Percentiles rank a stretch among this genome's conserved stretches.
Conservation (phyloP, 2,329 filamentous ascomycete genomes). For the Ophiostoma perfectum region DNA sequence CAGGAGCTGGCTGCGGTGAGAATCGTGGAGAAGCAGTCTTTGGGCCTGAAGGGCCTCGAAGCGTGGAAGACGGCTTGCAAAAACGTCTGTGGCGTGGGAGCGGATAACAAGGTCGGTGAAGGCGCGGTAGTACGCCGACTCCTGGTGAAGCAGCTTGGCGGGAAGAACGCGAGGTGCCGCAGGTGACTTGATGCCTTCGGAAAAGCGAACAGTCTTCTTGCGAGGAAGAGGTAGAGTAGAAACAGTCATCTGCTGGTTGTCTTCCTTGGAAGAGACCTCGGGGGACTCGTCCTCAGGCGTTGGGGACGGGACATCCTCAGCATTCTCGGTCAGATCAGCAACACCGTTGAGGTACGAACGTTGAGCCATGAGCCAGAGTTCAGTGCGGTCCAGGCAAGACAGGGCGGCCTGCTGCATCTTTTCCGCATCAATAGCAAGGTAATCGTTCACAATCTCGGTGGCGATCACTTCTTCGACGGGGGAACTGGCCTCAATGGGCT, state of each 20-base stretch:
- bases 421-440: constrained; percentile 67
- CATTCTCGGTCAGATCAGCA: constrained; percentile 45
- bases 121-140: constrained; percentile 81
- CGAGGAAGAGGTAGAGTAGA: constrained; percentile 21
- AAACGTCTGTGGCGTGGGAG: constrained; percentile 65
- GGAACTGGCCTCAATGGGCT: constrained; percentile 32
- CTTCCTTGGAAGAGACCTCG: constrained; percentile 26
- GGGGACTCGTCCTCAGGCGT: constrained; percentile 29
- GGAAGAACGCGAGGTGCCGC: constrained; percentile 39
- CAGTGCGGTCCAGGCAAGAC: constrained; percentile 77
- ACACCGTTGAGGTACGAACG: constrained; percentile 68
- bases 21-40: constrained; percentile 65
- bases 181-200: constrained; percentile 45
- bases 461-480: constrained; percentile 52
- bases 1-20: constrained; percentile 73
- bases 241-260: constrained; percentile 29
- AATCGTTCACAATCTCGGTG: constrained; percentile 62
- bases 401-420: constrained; percentile 66
- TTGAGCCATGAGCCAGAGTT: constrained; percentile 80
- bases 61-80: constrained; percentile 76
- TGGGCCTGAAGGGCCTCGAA: constrained; percentile 85
- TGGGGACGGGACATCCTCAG: constrained; percentile 23
- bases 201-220: constrained; percentile 76
- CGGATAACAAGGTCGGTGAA: constrained; percentile 70
- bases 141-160: constrained; percentile 50